Evolutionary conservation across 495 filamentous ascomycete genomes (phyloP).

Genomic region (Penicillium pulvis): DNA sequence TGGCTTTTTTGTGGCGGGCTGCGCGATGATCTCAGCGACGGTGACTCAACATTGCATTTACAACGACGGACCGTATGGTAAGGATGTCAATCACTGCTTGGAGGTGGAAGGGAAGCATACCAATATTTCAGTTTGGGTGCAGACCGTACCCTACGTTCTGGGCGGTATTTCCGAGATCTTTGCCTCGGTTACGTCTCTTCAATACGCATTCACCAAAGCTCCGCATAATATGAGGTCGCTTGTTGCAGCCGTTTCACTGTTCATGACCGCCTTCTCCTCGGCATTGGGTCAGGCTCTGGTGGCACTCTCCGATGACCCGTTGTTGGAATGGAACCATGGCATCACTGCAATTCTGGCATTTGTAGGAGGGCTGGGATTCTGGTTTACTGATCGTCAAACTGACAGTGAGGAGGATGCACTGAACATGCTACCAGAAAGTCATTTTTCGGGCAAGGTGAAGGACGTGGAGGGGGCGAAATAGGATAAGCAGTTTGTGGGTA

Average conservation of each 20-base stretch:
- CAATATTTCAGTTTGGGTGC: conserved; percentile 63
- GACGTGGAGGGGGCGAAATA: conserved; percentile 22
- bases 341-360: conserved; percentile 63
- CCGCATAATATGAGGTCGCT: conserved; percentile 76
- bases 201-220: conserved; percentile 80
- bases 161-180: conserved; percentile 76
- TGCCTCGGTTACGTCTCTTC: conserved; percentile 63
- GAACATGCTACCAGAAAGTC: conserved; percentile 47
- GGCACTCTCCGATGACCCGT: conserved; percentile 64
- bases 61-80: conserved; percentile 58
- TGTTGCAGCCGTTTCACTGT: conserved; percentile 66
- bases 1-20: conserved; percentile 62
- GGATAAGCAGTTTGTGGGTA: background rate
- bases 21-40: conserved; percentile 66
- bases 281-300: conserved; percentile 72
- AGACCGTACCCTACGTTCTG: conserved; percentile 64
- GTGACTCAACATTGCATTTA: conserved; percentile 75
- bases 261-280: conserved; percentile 68
- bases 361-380: conserved; percentile 63
- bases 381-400: conserved; percentile 56
- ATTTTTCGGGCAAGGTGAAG: conserved; percentile 16
- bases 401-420: conserved; percentile 67
- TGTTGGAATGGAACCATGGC: conserved; percentile 67
- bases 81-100: conserved; percentile 51
- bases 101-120: conserved; percentile 32